Conservation (phyloP, 2,329 filamentous ascomycete genomes). For the Hypoxylon sp. region DNA sequence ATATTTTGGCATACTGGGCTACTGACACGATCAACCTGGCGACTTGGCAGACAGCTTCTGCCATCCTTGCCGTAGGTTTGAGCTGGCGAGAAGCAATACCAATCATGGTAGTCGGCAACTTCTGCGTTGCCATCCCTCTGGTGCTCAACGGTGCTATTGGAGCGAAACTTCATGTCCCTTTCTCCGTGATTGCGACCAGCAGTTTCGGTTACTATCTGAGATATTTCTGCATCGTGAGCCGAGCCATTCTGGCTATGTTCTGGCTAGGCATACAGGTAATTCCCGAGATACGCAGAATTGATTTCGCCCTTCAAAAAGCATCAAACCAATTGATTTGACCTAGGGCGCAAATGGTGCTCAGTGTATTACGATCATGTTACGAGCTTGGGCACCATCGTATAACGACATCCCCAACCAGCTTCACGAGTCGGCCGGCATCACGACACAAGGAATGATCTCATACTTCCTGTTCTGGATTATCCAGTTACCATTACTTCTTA, state of each 20-base stretch:
- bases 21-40: conserved; percentile 56
- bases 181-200: conserved; percentile 61
- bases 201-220: conserved; percentile 64
- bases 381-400: conserved; percentile 69
- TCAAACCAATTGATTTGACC: conserved; percentile 59
- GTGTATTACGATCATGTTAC: conserved; percentile 60
- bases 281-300: neutral
- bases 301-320: neutral
- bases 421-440: conserved; percentile 65
- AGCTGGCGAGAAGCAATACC: conserved; percentile 56
- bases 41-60: conserved; percentile 56
- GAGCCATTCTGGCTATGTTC: conserved; percentile 63
- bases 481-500: conserved; percentile 53
- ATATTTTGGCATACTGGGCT: conserved; percentile 57
- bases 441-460: conserved; percentile 66
- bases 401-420: conserved; percentile 67
- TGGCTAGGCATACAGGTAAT: conserved; percentile 71
- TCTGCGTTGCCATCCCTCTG: conserved; percentile 70
- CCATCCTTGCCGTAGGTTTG: conserved; percentile 55
- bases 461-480: conserved; percentile 68
- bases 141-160: conserved; percentile 65
- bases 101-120: conserved; percentile 69
- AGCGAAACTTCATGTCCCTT: conserved; percentile 63
- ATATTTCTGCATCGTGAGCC: conserved; percentile 58
- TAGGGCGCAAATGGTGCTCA: conserved; percentile 73